phyloP scores from a whole-genome alignment of 805 yeast genomes.

The Pichia rugopelliculosa region DNA sequence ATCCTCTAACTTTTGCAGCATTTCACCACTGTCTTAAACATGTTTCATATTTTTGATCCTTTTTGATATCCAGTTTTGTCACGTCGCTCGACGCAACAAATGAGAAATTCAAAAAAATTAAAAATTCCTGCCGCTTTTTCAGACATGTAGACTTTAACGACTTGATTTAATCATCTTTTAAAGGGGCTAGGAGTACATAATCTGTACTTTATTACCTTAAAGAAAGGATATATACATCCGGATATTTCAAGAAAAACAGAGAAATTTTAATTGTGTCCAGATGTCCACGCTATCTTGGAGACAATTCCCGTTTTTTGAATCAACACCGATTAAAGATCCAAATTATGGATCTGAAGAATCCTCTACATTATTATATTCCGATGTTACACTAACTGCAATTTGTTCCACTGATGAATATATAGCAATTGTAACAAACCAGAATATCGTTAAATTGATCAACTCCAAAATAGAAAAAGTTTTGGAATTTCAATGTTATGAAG shows the following conservation, averaged over 20 bases:
- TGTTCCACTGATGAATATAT: slow-evolving; percentile 49
- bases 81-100: no score
- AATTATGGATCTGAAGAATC: slow-evolving; percentile 41
- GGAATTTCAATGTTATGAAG: slow-evolving; percentile 57
- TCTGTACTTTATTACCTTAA: no score
- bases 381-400: slow-evolving; percentile 60
- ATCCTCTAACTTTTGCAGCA: neutral
- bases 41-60: slow-evolving; percentile 1
- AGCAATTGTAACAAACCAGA: slow-evolving; percentile 51
- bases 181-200: no score
- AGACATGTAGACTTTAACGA: no score
- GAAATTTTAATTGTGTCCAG: no score
- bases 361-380: slow-evolving; percentile 61
- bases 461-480: slow-evolving; percentile 37
- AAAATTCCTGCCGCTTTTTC: no score
- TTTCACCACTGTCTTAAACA: neutral
- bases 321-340: slow-evolving; percentile 81
- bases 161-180: no score
- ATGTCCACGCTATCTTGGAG: slow-evolving; percentile 35
- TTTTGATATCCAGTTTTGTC: no score
- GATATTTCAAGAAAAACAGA: no score
- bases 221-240: no score
- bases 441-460: slow-evolving; percentile 50
- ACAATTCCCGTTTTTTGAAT: slow-evolving; percentile 81
- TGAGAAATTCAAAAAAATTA: no score